These are phyloP conservation scores for Nannizzia gypsea DNA, from an alignment of 2,329 filamentous ascomycete species.

Conservation along the genomic window DNA sequence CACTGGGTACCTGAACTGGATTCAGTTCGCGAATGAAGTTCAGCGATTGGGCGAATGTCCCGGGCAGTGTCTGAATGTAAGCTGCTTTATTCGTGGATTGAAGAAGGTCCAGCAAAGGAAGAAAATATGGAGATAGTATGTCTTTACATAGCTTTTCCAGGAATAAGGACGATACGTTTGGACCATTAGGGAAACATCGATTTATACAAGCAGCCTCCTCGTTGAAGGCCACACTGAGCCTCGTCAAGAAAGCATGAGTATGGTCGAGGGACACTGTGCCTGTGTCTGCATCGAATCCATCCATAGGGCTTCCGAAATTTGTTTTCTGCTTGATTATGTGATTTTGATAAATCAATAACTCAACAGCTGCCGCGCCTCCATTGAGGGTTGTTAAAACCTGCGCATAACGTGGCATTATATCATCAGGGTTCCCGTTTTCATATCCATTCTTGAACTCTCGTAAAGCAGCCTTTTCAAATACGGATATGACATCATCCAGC, in stretches of 20 bases:
- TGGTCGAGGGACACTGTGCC: slow-evolving; percentile 67
- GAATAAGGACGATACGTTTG: slow-evolving; percentile 63
- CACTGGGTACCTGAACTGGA: slow-evolving; percentile 48
- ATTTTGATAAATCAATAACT: slow-evolving; percentile 82
- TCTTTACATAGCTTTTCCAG: slow-evolving; percentile 75
- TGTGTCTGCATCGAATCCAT: slow-evolving; percentile 61
- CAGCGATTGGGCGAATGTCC: slow-evolving; percentile 74
- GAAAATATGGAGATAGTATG: slow-evolving; percentile 72
- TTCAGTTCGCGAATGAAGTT: slow-evolving; percentile 62
- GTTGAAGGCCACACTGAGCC: slow-evolving; percentile 61
- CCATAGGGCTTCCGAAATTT: slow-evolving; percentile 59
- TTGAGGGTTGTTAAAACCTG: slow-evolving; percentile 74
- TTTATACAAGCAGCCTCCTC: slow-evolving; percentile 72
- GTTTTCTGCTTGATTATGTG: slow-evolving; percentile 66
- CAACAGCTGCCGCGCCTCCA: slow-evolving; percentile 63
- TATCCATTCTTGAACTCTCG: slow-evolving; percentile 90
- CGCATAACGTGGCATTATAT: slow-evolving; percentile 78
- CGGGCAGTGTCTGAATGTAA: slow-evolving; percentile 77
- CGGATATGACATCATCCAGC: slow-evolving; percentile 59
- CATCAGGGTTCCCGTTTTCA: slow-evolving; percentile 76
- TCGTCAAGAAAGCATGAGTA: slow-evolving; percentile 68
- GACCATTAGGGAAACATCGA: slow-evolving; percentile 62
- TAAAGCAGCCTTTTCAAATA: slow-evolving; percentile 84
- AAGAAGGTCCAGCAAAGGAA: slow-evolving; percentile 72
- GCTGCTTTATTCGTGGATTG: slow-evolving; percentile 62